Evolutionary conservation across 2,329 filamentous ascomycete species (phyloP).

Genomic region (Cadophora sp.): DNA sequence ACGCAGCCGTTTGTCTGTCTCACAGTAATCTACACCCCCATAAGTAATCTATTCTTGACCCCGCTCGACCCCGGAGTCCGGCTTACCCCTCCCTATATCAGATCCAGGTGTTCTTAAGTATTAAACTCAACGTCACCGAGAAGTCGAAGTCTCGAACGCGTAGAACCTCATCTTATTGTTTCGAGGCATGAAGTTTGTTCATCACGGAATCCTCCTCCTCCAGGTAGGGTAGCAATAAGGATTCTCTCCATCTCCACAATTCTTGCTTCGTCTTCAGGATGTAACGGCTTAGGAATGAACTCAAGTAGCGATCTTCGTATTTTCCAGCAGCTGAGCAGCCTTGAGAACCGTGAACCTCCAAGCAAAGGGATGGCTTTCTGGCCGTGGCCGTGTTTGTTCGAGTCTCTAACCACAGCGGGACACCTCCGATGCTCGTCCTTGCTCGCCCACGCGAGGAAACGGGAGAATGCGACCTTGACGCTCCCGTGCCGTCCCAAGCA

Average conservation of each 20-base stretch:
- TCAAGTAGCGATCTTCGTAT: not conserved
- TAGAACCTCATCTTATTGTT: not conserved
- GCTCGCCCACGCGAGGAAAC: not conserved
- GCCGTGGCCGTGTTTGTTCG: not conserved
- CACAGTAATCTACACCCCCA: constrained; percentile 12
- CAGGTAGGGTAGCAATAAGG: not conserved
- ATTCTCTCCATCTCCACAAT: constrained; percentile 1
- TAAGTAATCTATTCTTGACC: constrained; percentile 18
- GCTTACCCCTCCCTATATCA: constrained; percentile 14
- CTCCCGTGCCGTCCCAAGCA: not conserved
- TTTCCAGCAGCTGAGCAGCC: not conserved
- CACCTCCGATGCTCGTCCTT: not conserved
- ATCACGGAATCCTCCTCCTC: constrained; percentile 2
- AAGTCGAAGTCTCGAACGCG: not conserved
- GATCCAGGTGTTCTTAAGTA: not conserved
- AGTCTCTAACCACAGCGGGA: constrained; percentile 6
- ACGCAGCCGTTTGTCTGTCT: not conserved
- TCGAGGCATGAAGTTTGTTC: not conserved
- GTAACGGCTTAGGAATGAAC: not conserved
- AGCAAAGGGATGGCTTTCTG: not conserved
- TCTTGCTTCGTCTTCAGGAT: not conserved
- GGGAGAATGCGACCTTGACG: constrained; percentile 1
- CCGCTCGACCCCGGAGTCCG: constrained; percentile 10
- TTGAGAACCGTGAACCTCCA: not conserved
- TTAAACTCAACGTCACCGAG: not conserved